Evolutionary conservation across 1,139 yeast genomes (phyloP), one percentile per base, ranked within the genome.

Genomic region (Saccharomyces hybrid): DNA sequence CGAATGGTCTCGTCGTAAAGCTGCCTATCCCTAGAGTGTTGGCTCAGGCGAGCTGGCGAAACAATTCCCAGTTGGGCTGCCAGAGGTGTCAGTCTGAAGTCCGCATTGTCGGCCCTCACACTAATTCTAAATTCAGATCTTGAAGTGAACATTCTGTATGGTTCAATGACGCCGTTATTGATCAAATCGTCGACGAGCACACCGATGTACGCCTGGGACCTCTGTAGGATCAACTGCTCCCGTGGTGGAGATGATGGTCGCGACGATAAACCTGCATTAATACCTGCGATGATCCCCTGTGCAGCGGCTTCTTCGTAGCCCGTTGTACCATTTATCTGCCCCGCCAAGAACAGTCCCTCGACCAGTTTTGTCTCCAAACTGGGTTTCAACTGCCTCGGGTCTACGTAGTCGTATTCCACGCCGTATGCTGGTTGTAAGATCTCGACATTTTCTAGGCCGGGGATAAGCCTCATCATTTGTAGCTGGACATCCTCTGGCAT

Each of bases 221-320:
- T 75, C 16, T 81, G 77, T 19, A 95, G 65, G 34, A 75, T 74
- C 58, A 93, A 71, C 9, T 38, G 44, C 44, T 38, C 24, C 12
- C 44, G 44, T 11, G 9, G 24, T 1, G 82, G 79, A 2, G 50
- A 49, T 0, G 74, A 76, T 46, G 74, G 74, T 51, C 69, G 64
- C 21, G 71, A 64, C 0, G 80, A 65, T 11, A 74, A 54, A 4
- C 76, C 75, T 0, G 99, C 98, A 68, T 95, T 95, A 44, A 91
- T 86, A 5, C 99, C 99, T 1, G 99, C 99, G 51, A 95, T 73
- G 55, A 91, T 79, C 1, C 99, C 99, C 67, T 93, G 99, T 0
- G 98, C 85, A 1, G 97, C 97, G 0, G 99, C 99, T 69, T 95
- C 99, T 72, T 95, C 99, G 64, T 95, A 95, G 0, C 99, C 99